Base-by-base conservation (phyloP, 2,329 filamentous ascomycete species). In the Fusarium drepaniforme region DNA sequence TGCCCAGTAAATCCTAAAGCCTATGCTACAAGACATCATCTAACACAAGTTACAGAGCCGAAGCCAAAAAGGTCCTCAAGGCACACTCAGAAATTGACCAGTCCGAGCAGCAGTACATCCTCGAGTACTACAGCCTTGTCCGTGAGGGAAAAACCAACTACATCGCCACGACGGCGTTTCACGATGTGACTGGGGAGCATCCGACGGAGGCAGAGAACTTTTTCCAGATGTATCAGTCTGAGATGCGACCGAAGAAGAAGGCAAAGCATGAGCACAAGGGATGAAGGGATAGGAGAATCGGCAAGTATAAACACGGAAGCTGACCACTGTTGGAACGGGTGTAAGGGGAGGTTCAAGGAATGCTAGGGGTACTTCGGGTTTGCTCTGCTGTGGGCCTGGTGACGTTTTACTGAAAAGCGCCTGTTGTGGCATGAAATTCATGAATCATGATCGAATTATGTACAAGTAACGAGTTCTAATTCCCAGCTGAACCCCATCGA, bases 211-310 rank as follows among this genome's bases (percentile, higher is more conserved):
- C 65, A 7, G 69, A 53, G 15, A 25, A 70, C 9, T 73, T 72
- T 25, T 70, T 73, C 35, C 64, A 59, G 28, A 70, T 73, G n/a
- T 72, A 70, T 11, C 56, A 72, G 9, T 33, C 23, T 0, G 70
- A 72, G 7, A 62, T 73, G 60, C 42, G 70, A 0, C 66, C 65
- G 0, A 73, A 72, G 42, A 72, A 72, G 35, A 72, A 73, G 46
- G 70, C 46, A 1, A 72, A 69, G n/a, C 65, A 72, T 15, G 56
- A 69, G 8, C 70, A 65, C 9, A 37, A 59, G 18, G 53, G 16
- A 38, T 30, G 28, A 30, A 30, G 28, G 28, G 28, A 8, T 8
- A 30, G 8, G 28, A 30, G 28, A 30, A 30, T 30, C 8, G 28
- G 28, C 28, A 30, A 30, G 28, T 30, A 30, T 30, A 30, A 30